Percentiles rank a stretch among this genome's conserved stretches.
These are phyloP conservation scores for Leucoagaricus sp. DNA, from an alignment of 1,284 basidiomycete genomes.

Conservation along the genomic window DNA sequence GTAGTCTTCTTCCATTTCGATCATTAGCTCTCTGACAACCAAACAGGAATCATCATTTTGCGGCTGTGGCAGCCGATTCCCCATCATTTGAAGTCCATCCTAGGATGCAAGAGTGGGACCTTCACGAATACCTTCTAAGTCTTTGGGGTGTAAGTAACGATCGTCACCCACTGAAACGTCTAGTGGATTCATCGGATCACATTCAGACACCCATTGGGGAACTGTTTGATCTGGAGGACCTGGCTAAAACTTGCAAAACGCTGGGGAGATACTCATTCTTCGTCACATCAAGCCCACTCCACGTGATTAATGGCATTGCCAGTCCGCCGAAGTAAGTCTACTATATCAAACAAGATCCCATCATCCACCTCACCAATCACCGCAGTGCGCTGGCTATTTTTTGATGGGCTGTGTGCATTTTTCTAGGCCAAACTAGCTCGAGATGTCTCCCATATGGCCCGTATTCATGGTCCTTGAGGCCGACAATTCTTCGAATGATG, in stretches of 20 bases:
- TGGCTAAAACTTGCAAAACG: conserved; percentile 22
- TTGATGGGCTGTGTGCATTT: background rate
- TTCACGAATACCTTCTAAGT: conserved; percentile 26
- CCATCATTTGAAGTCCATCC: conserved; percentile 26
- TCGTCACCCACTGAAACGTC: background rate
- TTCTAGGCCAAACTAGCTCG: no score
- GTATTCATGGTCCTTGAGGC: no score
- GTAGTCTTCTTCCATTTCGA: background rate
- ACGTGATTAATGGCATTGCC: conserved; percentile 25
- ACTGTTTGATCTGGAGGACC: conserved; percentile 25
- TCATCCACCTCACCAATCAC: background rate
- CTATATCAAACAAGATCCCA: background rate
- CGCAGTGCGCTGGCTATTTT: conserved; percentile 23
- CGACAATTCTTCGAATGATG: no score
- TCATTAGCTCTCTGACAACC: background rate
- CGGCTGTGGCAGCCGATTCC: conserved; percentile 24
- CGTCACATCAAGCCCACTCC: conserved; percentile 26
- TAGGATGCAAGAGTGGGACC: conserved; percentile 21
- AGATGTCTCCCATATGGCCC: no score
- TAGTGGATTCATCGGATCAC: background rate
- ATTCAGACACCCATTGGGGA: conserved; percentile 26
- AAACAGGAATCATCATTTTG: conserved; percentile 24
- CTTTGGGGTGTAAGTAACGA: conserved; percentile 24
- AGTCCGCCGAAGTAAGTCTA: conserved; percentile 25
- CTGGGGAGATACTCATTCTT: conserved; percentile 25